Evolutionary conservation across 2,329 filamentous ascomycete genomes (phyloP), one percentile per base, ranked within the genome.

Genomic region (Arthroderma uncinatum): DNA sequence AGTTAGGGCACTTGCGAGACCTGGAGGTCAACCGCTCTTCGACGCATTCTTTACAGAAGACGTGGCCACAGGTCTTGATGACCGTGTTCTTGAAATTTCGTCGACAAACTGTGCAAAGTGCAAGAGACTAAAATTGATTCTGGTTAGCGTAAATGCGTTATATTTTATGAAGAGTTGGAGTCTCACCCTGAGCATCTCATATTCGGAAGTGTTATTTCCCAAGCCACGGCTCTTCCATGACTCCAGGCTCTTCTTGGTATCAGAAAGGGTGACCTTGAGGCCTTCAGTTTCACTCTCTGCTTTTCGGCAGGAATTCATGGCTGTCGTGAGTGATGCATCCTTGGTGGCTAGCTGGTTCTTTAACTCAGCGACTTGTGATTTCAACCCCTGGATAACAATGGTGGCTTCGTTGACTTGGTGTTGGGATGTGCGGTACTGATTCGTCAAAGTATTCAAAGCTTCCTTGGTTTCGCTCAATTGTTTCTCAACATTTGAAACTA

Each of bases 1-100:
- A 98, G 64, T 89, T 92, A 2, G 93, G 93, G 67, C 93, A 98
- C 72, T 97, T 97, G 63, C 93, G 82, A 74, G 92, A 91, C 36
- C 93, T 87, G 67, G 93, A 95, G 48, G 83, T 83, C 60, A 96
- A 84, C 58, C 93, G 85, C 66, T 94, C 87, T 62, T 95, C 89
- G 23, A 97, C 87, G 69, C 93, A 98, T 52, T 84, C 80, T 67
- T 85, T 85, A 79, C 93, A 98, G 72, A 97, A 95, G 53, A 95
- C 82, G 71, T 98, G 93, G 1, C 93, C 93, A 70, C 93, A 98
- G 0, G 88, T 90, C 74, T 93, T 94, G 70, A 98, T 81, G 8
- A 86, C 86, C 0, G 91, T 95, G 68, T 97, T 89, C 73, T 97
- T 97, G 76, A 96, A 91, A 64, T 92, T 89, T 66, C 83, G 86